Evolutionary conservation across 805 yeast genomes (phyloP).

Genomic region (Sungouiella thailandica): DNA sequence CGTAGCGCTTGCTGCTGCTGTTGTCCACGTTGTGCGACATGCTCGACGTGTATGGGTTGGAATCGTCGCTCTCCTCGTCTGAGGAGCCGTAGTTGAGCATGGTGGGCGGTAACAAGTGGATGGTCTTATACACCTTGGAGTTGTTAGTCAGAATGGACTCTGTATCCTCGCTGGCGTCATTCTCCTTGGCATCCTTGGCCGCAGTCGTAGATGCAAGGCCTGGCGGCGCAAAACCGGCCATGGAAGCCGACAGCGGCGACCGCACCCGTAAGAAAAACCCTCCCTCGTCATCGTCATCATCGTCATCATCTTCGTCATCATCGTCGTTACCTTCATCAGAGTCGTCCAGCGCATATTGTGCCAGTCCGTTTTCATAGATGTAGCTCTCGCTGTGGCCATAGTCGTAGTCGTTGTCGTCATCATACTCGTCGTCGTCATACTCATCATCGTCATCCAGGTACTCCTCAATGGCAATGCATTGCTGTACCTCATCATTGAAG

Average conservation of each 20-base stretch:
- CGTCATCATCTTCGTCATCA: conserved; percentile 30
- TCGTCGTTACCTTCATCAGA: conserved; percentile 22
- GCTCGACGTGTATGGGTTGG: conserved; percentile 44
- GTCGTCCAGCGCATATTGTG: conserved; percentile 7
- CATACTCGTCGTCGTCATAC: conserved; percentile 13
- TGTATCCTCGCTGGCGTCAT: conserved; percentile 19
- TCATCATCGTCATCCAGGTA: conserved; percentile 8
- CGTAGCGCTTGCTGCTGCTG: conserved; percentile 59
- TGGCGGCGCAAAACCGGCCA: conserved; percentile 12
- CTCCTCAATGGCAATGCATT: conserved; percentile 71
- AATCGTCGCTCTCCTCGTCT: conserved; percentile 59
- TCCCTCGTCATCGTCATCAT: conserved; percentile 57
- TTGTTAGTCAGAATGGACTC: conserved; percentile 27
- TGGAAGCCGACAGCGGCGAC: conserved; percentile 33
- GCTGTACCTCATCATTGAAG: conserved; percentile 91
- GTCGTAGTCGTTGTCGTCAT: conserved; percentile 19
- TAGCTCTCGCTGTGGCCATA: conserved; percentile 13
- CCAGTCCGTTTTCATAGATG: conserved; percentile 13
- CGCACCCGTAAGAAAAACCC: conserved; percentile 61
- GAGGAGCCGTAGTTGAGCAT: conserved; percentile 71
- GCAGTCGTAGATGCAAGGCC: conserved; percentile 12
- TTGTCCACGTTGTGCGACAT: conserved; percentile 71
- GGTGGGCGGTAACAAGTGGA: conserved; percentile 81
- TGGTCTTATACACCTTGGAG: conserved; percentile 44
- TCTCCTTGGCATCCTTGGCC: conserved; percentile 4